A percentile compares a stretch with the other conserved stretches of the same genome.
Conservation (phyloP, 805 yeast species). For the Debaryomyces maramus region DNA sequence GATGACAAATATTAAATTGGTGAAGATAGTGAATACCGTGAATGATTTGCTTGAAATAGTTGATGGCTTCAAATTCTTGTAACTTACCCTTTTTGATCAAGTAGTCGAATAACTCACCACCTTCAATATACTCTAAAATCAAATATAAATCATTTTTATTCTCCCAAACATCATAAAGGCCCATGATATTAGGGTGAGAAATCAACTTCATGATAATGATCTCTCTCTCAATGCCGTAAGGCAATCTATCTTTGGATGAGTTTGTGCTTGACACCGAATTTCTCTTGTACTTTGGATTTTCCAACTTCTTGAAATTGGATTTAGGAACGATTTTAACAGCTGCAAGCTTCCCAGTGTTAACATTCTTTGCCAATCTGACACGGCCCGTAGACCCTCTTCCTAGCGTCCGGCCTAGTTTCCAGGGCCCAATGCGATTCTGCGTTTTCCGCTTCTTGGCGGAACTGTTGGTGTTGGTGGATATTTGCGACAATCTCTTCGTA, state of each 20-base stretch:
- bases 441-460: slow-evolving; percentile 42
- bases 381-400: slow-evolving; percentile 98
- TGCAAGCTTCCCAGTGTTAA: slow-evolving; percentile 81
- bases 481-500: slow-evolving; percentile 50
- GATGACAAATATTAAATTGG: slow-evolving; percentile 74
- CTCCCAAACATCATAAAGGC: slow-evolving; percentile 94
- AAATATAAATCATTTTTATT: slow-evolving; percentile 83
- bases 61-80: slow-evolving; percentile 71
- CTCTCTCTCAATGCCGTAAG: slow-evolving; percentile 85
- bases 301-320: slow-evolving; percentile 55
- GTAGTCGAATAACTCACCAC: slow-evolving; percentile 82
- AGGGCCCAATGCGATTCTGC: slow-evolving; percentile 81
- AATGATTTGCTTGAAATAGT: slow-evolving; percentile 73
- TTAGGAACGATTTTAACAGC: slow-evolving; percentile 97
- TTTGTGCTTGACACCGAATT: slow-evolving; percentile 18
- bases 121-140: slow-evolving; percentile 80
- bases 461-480: slow-evolving; percentile 43
- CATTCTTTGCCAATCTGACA: slow-evolving; percentile 87
- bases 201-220: slow-evolving; percentile 82
- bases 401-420: slow-evolving; percentile 92
- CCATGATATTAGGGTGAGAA: slow-evolving; percentile 75
- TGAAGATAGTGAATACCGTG: slow-evolving; percentile 81
- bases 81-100: slow-evolving; percentile 70
- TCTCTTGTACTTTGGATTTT: slow-evolving; percentile 46
- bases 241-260: slow-evolving; percentile 54